Evolutionary conservation across 2,329 filamentous ascomycete genomes (phyloP).

Genomic region (Ophiostoma montium): DNA sequence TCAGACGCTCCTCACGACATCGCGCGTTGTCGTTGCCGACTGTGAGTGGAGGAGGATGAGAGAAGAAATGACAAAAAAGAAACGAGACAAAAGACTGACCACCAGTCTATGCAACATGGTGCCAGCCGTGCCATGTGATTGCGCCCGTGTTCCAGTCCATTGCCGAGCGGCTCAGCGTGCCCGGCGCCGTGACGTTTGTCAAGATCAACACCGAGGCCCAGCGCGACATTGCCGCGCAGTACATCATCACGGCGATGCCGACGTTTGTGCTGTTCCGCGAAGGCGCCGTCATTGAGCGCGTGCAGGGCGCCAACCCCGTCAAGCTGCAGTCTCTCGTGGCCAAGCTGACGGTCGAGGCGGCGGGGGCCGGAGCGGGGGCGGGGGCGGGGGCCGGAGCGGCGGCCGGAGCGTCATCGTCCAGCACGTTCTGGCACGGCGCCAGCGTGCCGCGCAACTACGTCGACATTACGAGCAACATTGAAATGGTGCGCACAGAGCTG

Average conservation of each 20-base stretch:
- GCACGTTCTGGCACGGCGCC: constrained; percentile 53
- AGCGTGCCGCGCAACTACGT: constrained; percentile 64
- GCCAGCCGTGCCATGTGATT: constrained; percentile 69
- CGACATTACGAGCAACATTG: constrained; percentile 72
- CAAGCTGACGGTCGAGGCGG: constrained; percentile 54
- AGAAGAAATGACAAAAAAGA: not conserved
- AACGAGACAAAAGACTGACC: not conserved
- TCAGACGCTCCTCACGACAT: constrained; percentile 50
- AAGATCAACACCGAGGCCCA: constrained; percentile 50
- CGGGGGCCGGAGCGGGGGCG: constrained; percentile 26
- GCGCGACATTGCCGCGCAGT: constrained; percentile 56
- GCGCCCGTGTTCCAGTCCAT: constrained; percentile 72
- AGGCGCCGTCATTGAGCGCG: constrained; percentile 50
- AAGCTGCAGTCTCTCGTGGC: constrained; percentile 58
- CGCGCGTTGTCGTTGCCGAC: constrained; percentile 71
- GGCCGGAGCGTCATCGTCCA: constrained; percentile 23
- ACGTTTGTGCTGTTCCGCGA: constrained; percentile 85
- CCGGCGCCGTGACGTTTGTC: constrained; percentile 64
- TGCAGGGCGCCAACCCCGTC: constrained; percentile 59
- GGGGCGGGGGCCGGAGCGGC: constrained; percentile 27
- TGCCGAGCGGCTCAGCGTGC: constrained; percentile 53
- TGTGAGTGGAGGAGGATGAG: constrained; percentile 43
- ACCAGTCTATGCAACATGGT: constrained; percentile 79
- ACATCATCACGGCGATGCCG: constrained; percentile 63
- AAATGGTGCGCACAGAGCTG: constrained; percentile 67